These are phyloP conservation scores for Barbarea vulgaris DNA, from an alignment of 345 rosid genomes.

Conservation along the genomic window DNA sequence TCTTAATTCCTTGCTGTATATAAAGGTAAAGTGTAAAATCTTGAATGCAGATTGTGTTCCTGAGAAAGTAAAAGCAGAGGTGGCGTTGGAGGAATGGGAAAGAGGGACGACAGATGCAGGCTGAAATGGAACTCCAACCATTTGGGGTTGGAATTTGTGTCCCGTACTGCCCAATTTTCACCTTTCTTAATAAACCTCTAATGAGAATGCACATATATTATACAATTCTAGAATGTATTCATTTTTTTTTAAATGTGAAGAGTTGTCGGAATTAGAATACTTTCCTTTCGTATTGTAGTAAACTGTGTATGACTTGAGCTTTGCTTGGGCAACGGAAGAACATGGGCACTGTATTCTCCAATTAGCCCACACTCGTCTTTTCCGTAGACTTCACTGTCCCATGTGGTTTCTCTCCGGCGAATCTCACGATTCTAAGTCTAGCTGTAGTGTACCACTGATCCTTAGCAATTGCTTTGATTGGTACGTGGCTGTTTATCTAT, in stretches of 20 bases:
- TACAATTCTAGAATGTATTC: background rate
- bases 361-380: background rate
- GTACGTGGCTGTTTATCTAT: too few species aligned
- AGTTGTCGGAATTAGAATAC: background rate
- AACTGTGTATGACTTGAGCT: background rate
- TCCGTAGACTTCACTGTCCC: background rate
- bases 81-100: slow-evolving; percentile 57
- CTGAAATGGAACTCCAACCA: slow-evolving; percentile 7
- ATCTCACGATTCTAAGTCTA: background rate
- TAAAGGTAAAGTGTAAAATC: background rate
- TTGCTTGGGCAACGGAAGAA: background rate
- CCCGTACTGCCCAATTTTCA: background rate
- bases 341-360: background rate
- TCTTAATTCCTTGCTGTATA: background rate
- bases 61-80: slow-evolving; percentile 63
- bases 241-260: slow-evolving; percentile 1
- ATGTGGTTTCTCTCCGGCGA: background rate
- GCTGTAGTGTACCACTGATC: too few species aligned
- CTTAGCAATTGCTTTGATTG: too few species aligned
- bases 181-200: background rate
- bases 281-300: background rate
- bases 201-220: slow-evolving; percentile 25
- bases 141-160: slow-evolving; percentile 18
- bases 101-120: slow-evolving; percentile 37
- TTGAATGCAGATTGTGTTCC: slow-evolving; percentile 70